Evolutionary conservation across 2,329 filamentous ascomycete genomes (phyloP), one percentile per base, ranked within the genome.

Genomic region (Coniochaeta prunicola): DNA sequence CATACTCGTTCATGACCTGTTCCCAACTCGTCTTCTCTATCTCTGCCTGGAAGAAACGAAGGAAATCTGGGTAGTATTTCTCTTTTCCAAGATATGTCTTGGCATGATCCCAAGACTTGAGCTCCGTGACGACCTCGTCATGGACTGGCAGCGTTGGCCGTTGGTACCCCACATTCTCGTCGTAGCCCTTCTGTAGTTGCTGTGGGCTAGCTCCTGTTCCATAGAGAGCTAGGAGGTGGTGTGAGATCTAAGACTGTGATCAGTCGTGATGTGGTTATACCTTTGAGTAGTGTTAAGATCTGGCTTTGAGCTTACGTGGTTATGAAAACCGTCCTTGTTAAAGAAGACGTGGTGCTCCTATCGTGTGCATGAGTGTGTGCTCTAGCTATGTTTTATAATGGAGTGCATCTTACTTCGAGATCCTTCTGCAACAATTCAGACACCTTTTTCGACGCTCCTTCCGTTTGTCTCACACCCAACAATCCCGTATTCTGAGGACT

Each of bases 391-490:
- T 34, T 13, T 34, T 13, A 45, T 4, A 45, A 28, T 45, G 53
- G n/a, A 38, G 10, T 21, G 12, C 26, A n/a, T 50, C 67, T 33
- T 65, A 80, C 76, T 74, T 85, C 82, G 63, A 94, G 80, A 67
- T 96, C 92, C 59, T 86, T 76, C 69, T 96, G 90, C 19, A 97
- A 74, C 4, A 96, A 73, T 62, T 89, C 77, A 3, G 85, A 87
- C 0, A 82, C 79, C 60, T 77, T 86, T 40, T 76, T 74, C 0
- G 91, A 89, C 0, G 86, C 80, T 34, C 85, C 84, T 2, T 81
- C 73, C 2, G 76, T 81, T 69, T 83, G 73, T 61, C 75, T 61
- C 69, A 77, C 59, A 8, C 70, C 70, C 63, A 80, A 74, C 8
- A 85, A 68, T 4, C 83, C 84, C 0, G 78, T 80, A 57, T 84